These are phyloP conservation scores for Neoascochyta sp. DNA, from an alignment of 2,329 filamentous ascomycete species.

Conservation along the genomic window DNA sequence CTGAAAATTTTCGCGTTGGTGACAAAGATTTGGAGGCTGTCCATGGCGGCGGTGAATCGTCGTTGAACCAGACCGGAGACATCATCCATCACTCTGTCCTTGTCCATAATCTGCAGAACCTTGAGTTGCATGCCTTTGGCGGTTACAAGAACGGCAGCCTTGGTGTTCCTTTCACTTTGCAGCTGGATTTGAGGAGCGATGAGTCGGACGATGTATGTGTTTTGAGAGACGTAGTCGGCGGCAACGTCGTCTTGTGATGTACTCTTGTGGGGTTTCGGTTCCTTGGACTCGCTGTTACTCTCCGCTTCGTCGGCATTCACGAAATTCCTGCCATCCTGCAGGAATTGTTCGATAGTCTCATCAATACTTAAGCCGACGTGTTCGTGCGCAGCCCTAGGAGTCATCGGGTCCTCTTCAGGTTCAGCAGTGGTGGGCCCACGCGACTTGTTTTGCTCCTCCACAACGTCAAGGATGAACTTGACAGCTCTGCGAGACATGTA, in stretches of 20 bases:
- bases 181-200: slow-evolving; percentile 98
- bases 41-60: slow-evolving; percentile 90
- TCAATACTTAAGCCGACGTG: slow-evolving; percentile 68
- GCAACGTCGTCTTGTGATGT: slow-evolving; percentile 60
- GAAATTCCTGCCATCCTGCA: slow-evolving; percentile 79
- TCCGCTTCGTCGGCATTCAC: slow-evolving; percentile 66
- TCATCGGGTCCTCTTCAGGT: slow-evolving; percentile 21
- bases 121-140: slow-evolving; percentile 98
- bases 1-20: slow-evolving; percentile 89
- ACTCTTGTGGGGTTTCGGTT: slow-evolving; percentile 14
- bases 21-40: slow-evolving; percentile 97
- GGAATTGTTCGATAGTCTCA: slow-evolving; percentile 78
- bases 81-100: slow-evolving; percentile 82
- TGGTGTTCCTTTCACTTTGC: slow-evolving; percentile 96
- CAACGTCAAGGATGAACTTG: slow-evolving; percentile 96
- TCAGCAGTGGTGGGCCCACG: slow-evolving; percentile 29
- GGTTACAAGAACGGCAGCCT: slow-evolving; percentile 92
- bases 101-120: slow-evolving; percentile 97
- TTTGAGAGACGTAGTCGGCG: slow-evolving; percentile 83
- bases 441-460: slow-evolving; percentile 84
- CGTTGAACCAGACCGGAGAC: slow-evolving; percentile 94
- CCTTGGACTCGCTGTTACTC: slow-evolving; percentile 6
- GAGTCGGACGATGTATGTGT: slow-evolving; percentile 88
- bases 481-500: slow-evolving; percentile 94
- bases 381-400: slow-evolving; percentile 44